phyloP scores from a whole-genome alignment of 1,284 basidiomycete species.

The Amylostereum areolatum region DNA sequence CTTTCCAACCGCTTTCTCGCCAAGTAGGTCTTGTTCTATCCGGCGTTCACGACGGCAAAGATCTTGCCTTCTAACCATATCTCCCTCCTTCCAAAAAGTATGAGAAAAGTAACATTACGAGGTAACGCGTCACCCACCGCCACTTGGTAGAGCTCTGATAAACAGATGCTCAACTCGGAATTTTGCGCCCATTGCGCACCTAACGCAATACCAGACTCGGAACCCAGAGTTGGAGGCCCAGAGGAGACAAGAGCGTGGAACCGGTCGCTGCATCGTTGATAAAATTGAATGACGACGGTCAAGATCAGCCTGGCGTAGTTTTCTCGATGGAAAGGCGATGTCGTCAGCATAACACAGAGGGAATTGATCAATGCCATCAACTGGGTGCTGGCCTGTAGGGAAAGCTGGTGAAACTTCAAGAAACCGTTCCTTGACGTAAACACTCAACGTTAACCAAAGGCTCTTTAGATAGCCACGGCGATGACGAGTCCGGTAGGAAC shows the following conservation, averaged over 20 bases:
- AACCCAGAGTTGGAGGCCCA: slow-evolving; percentile 26
- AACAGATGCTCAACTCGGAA: slow-evolving; percentile 69
- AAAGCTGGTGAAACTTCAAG: background rate
- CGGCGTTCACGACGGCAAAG: slow-evolving; percentile 72
- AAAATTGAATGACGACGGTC: slow-evolving; percentile 95
- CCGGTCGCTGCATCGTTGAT: slow-evolving; percentile 86
- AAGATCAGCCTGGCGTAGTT: slow-evolving; percentile 92
- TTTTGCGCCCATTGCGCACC: slow-evolving; percentile 85
- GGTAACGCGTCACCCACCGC: slow-evolving; percentile 27
- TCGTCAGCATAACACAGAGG: slow-evolving; percentile 86
- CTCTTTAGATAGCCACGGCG: slow-evolving; percentile 53
- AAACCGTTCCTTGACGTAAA: background rate
- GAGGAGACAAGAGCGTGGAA: slow-evolving; percentile 73
- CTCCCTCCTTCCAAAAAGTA: slow-evolving; percentile 27
- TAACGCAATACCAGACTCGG: slow-evolving; percentile 45
- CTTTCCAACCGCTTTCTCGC: slow-evolving; percentile 44
- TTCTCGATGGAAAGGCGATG: slow-evolving; percentile 95
- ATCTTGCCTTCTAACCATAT: slow-evolving; percentile 39
- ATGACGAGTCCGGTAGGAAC: slow-evolving; percentile 73
- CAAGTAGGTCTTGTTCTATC: slow-evolving; percentile 65
- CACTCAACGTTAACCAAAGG: slow-evolving; percentile 73
- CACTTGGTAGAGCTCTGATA: slow-evolving; percentile 54
- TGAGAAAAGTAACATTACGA: background rate
- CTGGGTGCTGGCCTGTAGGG: slow-evolving; percentile 67
- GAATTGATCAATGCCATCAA: slow-evolving; percentile 90